A percentile compares a stretch with the other conserved stretches of the same genome.
Evolutionary conservation across 441 rosid species (phyloP).

Genomic region (Pelargonium fulgidum): DNA sequence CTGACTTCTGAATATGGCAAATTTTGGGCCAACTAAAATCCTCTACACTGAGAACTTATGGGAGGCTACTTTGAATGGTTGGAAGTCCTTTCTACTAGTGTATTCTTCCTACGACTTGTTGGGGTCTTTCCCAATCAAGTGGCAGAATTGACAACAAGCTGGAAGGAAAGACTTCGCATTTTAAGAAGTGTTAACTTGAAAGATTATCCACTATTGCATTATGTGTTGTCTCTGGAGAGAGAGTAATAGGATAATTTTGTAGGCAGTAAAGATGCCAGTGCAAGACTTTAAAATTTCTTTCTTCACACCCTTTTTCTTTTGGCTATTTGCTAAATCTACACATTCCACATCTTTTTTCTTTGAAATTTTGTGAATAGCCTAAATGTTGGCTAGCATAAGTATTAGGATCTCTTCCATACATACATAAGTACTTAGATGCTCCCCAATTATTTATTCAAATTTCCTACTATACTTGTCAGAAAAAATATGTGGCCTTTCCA

Average conservation of each 20-base stretch:
- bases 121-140: neutral
- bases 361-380: neutral
- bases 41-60: neutral
- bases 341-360: neutral
- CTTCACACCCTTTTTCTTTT: neutral
- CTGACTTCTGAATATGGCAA: neutral
- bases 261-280: neutral
- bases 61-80: neutral
- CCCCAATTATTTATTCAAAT: neutral
- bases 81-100: too few species aligned
- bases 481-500: neutral
- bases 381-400: neutral
- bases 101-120: neutral
- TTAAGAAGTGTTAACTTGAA: neutral
- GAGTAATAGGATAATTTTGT: neutral
- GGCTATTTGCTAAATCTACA: constrained; percentile 1
- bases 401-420: constrained; percentile 4
- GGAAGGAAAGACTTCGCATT: neutral
- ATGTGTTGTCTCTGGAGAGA: neutral
- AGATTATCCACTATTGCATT: neutral
- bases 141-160: neutral
- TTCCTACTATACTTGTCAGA: neutral
- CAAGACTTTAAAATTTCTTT: neutral
- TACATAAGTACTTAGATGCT: neutral
- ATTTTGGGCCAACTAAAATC: neutral